phyloP scores from a whole-genome alignment of 177 flowering plant species.

The Vitis hybrid region DNA sequence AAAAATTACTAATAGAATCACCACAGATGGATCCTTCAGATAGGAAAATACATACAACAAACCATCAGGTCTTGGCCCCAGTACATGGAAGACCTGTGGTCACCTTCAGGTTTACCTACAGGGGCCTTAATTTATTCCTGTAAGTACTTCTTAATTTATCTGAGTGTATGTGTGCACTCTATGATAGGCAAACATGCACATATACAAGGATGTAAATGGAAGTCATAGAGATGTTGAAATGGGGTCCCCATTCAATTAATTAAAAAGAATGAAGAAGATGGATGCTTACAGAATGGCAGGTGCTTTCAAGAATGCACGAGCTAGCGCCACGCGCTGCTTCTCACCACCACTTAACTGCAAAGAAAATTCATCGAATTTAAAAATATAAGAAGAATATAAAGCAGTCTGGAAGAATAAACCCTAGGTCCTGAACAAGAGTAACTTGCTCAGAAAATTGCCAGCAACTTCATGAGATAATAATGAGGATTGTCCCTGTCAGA shows the following conservation, averaged over 20 bases:
- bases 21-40: too few species aligned
- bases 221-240: neutral
- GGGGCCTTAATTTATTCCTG: too few species aligned
- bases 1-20: too few species aligned
- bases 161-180: too few species aligned
- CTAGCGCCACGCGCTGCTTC: slow-evolving; percentile 96
- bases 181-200: neutral
- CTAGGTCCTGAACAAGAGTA: neutral
- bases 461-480: neutral
- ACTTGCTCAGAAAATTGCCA: neutral
- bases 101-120: too few species aligned
- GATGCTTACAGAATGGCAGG: slow-evolving; percentile 79
- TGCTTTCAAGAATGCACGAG: slow-evolving; percentile 90
- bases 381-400: neutral
- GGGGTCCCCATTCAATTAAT: neutral
- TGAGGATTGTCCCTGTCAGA: neutral
- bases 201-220: too few species aligned
- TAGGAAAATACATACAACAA: too few species aligned
- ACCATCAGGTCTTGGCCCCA: too few species aligned
- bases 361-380: slow-evolving; percentile 3
- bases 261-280: slow-evolving; percentile 1
- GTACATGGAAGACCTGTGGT: too few species aligned
- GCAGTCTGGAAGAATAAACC: neutral
- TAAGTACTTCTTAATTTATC: too few species aligned
- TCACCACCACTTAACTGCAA: slow-evolving; percentile 98